Percentiles rank a stretch among this genome's conserved stretches.
Conservation (phyloP, 805 yeast genomes). For the Saturnispora hagleri region DNA sequence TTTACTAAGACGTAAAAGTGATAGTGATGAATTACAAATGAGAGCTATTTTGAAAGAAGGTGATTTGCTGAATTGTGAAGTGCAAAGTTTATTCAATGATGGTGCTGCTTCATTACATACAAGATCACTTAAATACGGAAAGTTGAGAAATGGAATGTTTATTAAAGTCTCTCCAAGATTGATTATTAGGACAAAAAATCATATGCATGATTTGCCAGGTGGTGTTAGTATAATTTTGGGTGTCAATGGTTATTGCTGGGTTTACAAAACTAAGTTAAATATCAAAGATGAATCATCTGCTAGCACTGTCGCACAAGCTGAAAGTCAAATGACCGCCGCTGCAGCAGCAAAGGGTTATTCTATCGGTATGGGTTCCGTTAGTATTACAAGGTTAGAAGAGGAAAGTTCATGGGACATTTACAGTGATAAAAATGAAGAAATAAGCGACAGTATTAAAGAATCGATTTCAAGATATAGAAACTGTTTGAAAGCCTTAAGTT, state of each 20-base stretch:
- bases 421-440: slow-evolving; percentile 76
- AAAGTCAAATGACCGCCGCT: slow-evolving; percentile 31
- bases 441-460: slow-evolving; percentile 50
- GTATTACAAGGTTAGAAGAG: slow-evolving; percentile 83
- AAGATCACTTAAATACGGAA: slow-evolving; percentile 91
- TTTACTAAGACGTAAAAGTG: slow-evolving; percentile 84
- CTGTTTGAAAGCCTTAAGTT: slow-evolving; percentile 73
- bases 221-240: slow-evolving; percentile 85
- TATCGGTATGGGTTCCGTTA: slow-evolving; percentile 51
- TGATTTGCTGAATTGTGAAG: slow-evolving; percentile 91
- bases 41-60: slow-evolving; percentile 90
- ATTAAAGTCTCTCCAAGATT: slow-evolving; percentile 74
- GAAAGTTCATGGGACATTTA: slow-evolving; percentile 88
- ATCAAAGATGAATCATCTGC: slow-evolving; percentile 9
- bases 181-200: slow-evolving; percentile 78
- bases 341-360: slow-evolving; percentile 30
- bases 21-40: slow-evolving; percentile 95
- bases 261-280: slow-evolving; percentile 50
- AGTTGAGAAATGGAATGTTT: slow-evolving; percentile 83
- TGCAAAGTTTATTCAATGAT: slow-evolving; percentile 78
- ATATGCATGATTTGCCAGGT: slow-evolving; percentile 87
- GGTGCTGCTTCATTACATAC: slow-evolving; percentile 94
- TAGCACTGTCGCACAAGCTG: slow-evolving; percentile 18
- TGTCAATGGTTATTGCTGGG: slow-evolving; percentile 92
- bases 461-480: slow-evolving; percentile 81